Evolutionary conservation across 345 rosid species (phyloP).

Genomic region (Bruguiera parviflora): DNA sequence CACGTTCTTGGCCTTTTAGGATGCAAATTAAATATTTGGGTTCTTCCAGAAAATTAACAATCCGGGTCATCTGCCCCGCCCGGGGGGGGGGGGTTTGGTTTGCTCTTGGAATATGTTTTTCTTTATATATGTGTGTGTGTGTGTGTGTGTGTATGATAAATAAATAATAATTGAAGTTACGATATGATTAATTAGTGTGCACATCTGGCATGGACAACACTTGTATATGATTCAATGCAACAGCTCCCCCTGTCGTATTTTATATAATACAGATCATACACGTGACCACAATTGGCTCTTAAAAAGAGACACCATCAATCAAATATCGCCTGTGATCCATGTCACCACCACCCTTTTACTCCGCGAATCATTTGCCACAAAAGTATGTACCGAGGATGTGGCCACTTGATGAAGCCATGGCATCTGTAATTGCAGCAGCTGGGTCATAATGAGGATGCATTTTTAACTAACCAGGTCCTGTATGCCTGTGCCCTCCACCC

Average conservation of each 20-base stretch:
- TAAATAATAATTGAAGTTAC: not conserved
- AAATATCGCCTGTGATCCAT: not conserved
- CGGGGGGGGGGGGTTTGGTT: not conserved
- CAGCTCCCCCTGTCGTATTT: slow-evolving; percentile 18
- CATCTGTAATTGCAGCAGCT: too few relatives aligned
- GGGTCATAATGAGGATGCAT: too few relatives aligned
- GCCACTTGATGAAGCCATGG: too few relatives aligned
- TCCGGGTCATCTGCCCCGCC: not conserved
- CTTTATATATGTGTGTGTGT: too few relatives aligned
- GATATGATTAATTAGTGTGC: slow-evolving; percentile 5
- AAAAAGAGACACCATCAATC: not conserved
- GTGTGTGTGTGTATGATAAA: too few relatives aligned
- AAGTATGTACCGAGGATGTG: too few relatives aligned
- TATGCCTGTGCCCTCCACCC: too few relatives aligned
- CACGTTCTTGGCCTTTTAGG: too few relatives aligned
- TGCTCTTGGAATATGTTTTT: too few relatives aligned
- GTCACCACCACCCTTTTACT: not conserved
- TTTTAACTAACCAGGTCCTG: too few relatives aligned
- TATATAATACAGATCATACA: slow-evolving; percentile 12
- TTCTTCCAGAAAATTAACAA: too few relatives aligned
- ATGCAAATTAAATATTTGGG: too few relatives aligned
- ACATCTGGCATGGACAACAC: slow-evolving; percentile 29
- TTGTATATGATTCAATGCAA: slow-evolving; percentile 5
- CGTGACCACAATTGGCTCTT: slow-evolving; percentile 16
- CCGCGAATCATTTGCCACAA: not conserved